Conservation (phyloP, 1,284 basidiomycete species). For the Anthracocystis setariae region DNA sequence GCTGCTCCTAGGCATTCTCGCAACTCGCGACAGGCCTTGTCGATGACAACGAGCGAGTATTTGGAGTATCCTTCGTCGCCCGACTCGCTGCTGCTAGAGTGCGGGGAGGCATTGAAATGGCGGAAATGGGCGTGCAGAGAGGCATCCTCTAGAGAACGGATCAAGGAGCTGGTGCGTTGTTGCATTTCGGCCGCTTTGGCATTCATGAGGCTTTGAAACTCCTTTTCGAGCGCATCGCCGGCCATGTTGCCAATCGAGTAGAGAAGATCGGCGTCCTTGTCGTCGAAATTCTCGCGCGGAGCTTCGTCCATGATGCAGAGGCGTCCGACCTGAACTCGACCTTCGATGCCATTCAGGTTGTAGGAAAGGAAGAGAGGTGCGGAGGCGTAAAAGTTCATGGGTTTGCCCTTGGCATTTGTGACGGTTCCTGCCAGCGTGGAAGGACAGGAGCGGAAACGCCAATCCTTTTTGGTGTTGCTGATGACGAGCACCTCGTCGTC, state of each 20-base stretch:
- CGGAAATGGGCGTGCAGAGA: slow-evolving; percentile 10
- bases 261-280: slow-evolving; percentile 46
- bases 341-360: slow-evolving; percentile 27
- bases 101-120: slow-evolving; percentile 14
- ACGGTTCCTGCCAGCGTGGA: slow-evolving; percentile 31
- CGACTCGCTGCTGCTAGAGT: slow-evolving; percentile 12
- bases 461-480: slow-evolving; percentile 43
- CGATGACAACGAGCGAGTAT: slow-evolving; percentile 34
- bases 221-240: slow-evolving; percentile 52
- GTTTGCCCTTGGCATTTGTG: slow-evolving; percentile 29
- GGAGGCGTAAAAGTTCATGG: slow-evolving; percentile 55
- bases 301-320: slow-evolving; percentile 49
- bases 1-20: slow-evolving; percentile 28
- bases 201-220: slow-evolving; percentile 31
- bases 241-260: slow-evolving; percentile 50
- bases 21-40: slow-evolving; percentile 31
- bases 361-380: slow-evolving; percentile 50
- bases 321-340: slow-evolving; percentile 44
- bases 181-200: slow-evolving; percentile 48
- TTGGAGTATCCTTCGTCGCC: slow-evolving; percentile 17
- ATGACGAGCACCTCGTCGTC: slow-evolving; percentile 51
- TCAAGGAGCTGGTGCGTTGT: slow-evolving; percentile 28
- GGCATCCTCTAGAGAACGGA: slow-evolving; percentile 37
- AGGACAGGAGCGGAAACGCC: slow-evolving; percentile 47
- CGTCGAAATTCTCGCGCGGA: slow-evolving; percentile 43